A percentile compares a stretch with the other conserved stretches of the same genome.
Evolutionary conservation across 2,329 filamentous ascomycete genomes (phyloP).

Genomic region (Colletotrichum scovillei): DNA sequence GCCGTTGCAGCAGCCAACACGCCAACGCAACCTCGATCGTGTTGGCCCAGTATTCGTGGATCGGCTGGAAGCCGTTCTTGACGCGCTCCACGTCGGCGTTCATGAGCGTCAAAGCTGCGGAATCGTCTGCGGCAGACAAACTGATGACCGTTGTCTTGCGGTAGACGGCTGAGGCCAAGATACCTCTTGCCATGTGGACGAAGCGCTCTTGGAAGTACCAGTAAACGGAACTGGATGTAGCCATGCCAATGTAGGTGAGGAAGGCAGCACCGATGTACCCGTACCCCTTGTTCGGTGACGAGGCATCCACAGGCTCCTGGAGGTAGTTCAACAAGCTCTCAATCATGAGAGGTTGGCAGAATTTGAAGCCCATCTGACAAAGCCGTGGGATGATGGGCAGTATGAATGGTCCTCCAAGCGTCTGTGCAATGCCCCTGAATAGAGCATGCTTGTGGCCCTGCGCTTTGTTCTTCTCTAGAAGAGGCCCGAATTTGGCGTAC

Average conservation of each 20-base stretch:
- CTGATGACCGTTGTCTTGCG: constrained; percentile 46
- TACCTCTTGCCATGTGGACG: constrained; percentile 46
- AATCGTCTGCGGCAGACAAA: constrained; percentile 47
- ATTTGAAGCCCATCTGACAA: constrained; percentile 45
- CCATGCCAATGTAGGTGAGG: constrained; percentile 53
- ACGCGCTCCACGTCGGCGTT: constrained; percentile 59
- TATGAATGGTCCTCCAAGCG: constrained; percentile 46
- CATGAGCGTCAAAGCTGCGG: constrained; percentile 59
- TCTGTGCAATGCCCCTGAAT: constrained; percentile 40
- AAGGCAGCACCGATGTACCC: constrained; percentile 55
- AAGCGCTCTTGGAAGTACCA: constrained; percentile 51
- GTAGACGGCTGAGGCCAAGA: constrained; percentile 48
- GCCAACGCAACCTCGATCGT: constrained; percentile 55
- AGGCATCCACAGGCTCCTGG: constrained; percentile 33
- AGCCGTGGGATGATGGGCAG: constrained; percentile 49
- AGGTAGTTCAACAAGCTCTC: constrained; percentile 44
- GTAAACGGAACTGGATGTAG: constrained; percentile 52
- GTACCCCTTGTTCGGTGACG: constrained; percentile 46
- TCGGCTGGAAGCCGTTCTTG: constrained; percentile 42
- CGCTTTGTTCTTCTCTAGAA: constrained; percentile 15
- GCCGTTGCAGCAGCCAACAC: constrained; percentile 57
- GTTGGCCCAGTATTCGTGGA: constrained; percentile 56
- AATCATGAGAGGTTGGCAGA: constrained; percentile 55
- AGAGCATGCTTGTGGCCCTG: constrained; percentile 41
- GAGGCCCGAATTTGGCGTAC: constrained; percentile 14